Base-by-base conservation (phyloP, 148 eudicot genomes). In the Dysphania ambrosioides region DNA sequence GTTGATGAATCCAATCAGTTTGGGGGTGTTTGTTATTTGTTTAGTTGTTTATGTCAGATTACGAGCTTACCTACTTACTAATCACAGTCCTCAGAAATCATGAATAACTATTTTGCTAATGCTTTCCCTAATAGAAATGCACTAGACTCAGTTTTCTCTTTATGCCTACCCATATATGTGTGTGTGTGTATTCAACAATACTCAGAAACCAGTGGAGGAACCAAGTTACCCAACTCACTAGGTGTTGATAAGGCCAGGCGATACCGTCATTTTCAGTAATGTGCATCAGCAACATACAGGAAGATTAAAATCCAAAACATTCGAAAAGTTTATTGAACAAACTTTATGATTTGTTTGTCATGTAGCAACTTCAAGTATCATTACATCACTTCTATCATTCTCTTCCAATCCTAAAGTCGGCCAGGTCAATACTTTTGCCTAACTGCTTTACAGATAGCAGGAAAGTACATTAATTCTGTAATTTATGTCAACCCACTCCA, bases 91-190 rank as follows among this genome's bases (percentile, higher is more conserved):
- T 47, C 6, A 31, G 67, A 66, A 58, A 40, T 65, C 55, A 74
- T 38, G 29, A 55, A 71, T 49, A 42, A 18, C 35, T 65, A 27
- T 31, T 55, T 8, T 41, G 27, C 73, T 29, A 81, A 73, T 86
- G 88, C 73, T 71, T 64, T 76, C 78, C 78, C 59, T 68, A 79
- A 63, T 81, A 72, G 82, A 83, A 76, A 61, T 71, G 82, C 92
- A 86, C 86, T 85, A 66, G 38, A n/a, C 53, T 47, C 0, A 2
- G 2, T 2, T 12, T 19, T 57, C 63, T 76, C 85, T 85, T 83
- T 76, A 68, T 30, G 82, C 93, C 88, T 79, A 83, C 86, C 86
- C 70, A 68, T 69, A 4, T 68, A 31, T 68, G 78, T 79, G 82
- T 60, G n/a, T n/a, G n/a, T n/a, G n/a, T n/a, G n/a, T n/a, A n/a